Base-by-base conservation (phyloP, 805 yeast species). In the Hagleromyces aurorensis region DNA sequence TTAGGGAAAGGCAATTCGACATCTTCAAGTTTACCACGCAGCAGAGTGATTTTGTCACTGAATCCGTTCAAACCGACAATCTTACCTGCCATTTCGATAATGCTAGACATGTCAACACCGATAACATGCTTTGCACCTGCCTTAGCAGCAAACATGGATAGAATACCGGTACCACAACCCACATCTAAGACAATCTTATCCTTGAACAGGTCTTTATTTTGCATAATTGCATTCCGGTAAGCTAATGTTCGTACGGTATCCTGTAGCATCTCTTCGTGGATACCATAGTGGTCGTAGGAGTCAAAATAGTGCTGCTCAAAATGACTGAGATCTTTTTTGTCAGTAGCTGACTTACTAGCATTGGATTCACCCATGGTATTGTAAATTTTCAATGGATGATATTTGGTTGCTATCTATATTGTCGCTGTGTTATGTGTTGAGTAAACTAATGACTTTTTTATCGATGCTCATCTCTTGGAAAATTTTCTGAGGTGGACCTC, bases 121-220 rank as follows among this genome's bases (percentile, higher is more conserved):
- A 86, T 80, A 31, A 91, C 98, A 54, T 86, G 96, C 58, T 86
- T 85, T 40, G 98, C 98, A 43, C 98, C 99, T n/a, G 96, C 94
- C 53, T 78, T 79, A 29, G 89, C 96, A 11, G 97, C 97, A 67
- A 91, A 91, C 95, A 91, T 84, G 15, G 96, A 87, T 40, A 91
- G 64, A 44, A 91, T 86, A 46, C 98, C 99, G 13, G 98, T 91
- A 45, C 99, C 99, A 61, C 98, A 93, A 28, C 99, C 99, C 34
- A 91, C 98, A 62, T 91, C 99, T 34, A 91, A 67, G 6, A 91
- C 99, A 38, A 89, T 63, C 65, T 91, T 91, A 60, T 77, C 96
- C 57, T 86, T 85, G 68, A 91, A 89, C 32, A 85, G 62, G 44
- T 79, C 81, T 49, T 78, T 78, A 67, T 91, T 91, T 58, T 84